Evolutionary conservation across 1,284 basidiomycete species (phyloP), one percentile per base, ranked within the genome.

Genomic region (Ganoderma leucocontextum): DNA sequence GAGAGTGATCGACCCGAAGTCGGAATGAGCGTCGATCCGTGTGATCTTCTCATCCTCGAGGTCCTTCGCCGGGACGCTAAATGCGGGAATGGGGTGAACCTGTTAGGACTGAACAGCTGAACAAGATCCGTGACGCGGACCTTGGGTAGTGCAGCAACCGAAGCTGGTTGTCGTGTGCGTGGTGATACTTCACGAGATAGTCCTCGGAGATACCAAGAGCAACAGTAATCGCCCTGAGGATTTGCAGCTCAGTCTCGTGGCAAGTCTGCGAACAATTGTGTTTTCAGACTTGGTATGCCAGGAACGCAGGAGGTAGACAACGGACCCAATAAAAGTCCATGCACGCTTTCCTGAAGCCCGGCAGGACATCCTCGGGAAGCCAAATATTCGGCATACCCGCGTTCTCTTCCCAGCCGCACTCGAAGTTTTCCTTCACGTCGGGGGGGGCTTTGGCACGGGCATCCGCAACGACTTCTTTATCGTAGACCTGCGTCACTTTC

Each of bases 341-440:
- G 64, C 85, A 86, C 1, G 82, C 82, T 39, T 84, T 80, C 67
- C 81, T 85, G 75, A 90, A 89, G 2, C 85, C 87, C 0, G 87
- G 85, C 22, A 91, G 78, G 6, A 85, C 79, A 22, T 80, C 80
- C 1, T 89, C 87, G 0, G 87, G 85, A 3, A 87, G 80, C 89
- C 89, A 90, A 61, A 89, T 85, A 70, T 90, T 88, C 5, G 85
- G 82, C 83, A 84, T 83, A 12, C 74, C 74, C n/a, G 74, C 72
- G 65, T 85, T 80, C 64, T 80, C 80, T 66, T 87, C 84, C n/a
- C 82, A 77, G 35, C 88, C 87, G 53, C 82, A 82, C 64, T 89
- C 88, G 70, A 86, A 89, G 67, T 83, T 87, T 75, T 89, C 88
- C 73, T 89, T 89, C 57, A 84, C 80, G 72, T 89, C 87, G 2